A percentile compares a stretch with the other conserved stretches of the same genome.
Evolutionary conservation across 164 flowering plant species (phyloP).

Genomic region (Buxus sempervirens): DNA sequence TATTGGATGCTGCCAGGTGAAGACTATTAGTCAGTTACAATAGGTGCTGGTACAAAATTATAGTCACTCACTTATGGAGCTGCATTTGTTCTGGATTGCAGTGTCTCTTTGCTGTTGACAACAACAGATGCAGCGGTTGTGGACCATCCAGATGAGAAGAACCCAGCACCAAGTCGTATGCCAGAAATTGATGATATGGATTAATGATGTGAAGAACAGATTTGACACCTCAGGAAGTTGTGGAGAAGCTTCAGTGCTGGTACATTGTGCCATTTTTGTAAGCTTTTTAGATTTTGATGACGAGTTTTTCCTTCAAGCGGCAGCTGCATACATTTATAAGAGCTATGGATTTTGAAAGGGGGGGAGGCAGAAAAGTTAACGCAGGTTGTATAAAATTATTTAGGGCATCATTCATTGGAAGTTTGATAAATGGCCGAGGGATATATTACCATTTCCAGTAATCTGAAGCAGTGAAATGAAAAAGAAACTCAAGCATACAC

Average conservation of each 20-base stretch:
- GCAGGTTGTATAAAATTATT: not conserved
- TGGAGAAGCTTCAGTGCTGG: not conserved
- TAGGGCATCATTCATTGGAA: not conserved
- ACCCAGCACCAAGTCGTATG: constrained; percentile 41
- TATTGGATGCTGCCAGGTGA: constrained; percentile 91
- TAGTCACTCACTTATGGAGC: not conserved
- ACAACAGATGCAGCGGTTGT: constrained; percentile 64
- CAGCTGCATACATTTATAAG: too few species aligned
- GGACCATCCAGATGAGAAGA: constrained; percentile 39
- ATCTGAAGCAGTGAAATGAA: too few species aligned
- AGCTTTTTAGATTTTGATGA: too few species aligned
- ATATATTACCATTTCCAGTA: too few species aligned
- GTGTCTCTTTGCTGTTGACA: constrained; percentile 71
- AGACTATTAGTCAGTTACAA: not conserved
- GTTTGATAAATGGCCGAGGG: too few species aligned
- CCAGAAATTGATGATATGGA: constrained; percentile 50
- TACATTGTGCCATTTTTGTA: not conserved
- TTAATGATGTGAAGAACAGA: constrained; percentile 11
- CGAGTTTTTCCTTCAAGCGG: too few species aligned
- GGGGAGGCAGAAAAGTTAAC: too few species aligned
- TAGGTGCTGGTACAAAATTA: not conserved
- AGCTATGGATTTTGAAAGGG: too few species aligned
- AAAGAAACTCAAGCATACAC: too few species aligned
- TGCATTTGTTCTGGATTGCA: constrained; percentile 27
- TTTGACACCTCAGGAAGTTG: not conserved